A percentile compares a stretch with the other conserved stretches of the same genome.
phyloP scores from a whole-genome alignment of 768 basidiomycete species.

The Serendipita vermifera region DNA sequence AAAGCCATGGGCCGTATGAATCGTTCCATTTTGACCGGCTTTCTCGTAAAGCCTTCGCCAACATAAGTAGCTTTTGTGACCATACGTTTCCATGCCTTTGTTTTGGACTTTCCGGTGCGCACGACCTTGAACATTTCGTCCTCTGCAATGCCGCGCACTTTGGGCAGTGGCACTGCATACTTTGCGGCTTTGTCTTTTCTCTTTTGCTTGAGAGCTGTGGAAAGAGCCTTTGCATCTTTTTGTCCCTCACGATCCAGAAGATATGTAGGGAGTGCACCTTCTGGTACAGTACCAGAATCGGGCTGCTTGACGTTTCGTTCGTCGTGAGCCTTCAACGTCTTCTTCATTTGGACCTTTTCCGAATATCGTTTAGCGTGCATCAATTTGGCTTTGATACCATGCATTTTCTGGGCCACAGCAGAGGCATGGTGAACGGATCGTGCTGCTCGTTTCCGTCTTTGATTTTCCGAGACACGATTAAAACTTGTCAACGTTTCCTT shows the following conservation, averaged over 20 bases:
- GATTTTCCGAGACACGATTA: conserved; percentile 5
- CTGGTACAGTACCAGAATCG: conserved; percentile 67
- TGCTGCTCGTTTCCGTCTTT: conserved; percentile 71
- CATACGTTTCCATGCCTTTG: conserved; percentile 98
- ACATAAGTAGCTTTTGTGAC: conserved; percentile 99
- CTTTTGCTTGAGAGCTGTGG: conserved; percentile 93
- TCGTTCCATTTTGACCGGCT: conserved; percentile 97
- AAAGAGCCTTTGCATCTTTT: conserved; percentile 93
- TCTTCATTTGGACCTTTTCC: conserved; percentile 97
- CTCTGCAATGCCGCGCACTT: conserved; percentile 95
- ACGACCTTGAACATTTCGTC: conserved; percentile 99
- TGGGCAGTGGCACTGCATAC: conserved; percentile 91
- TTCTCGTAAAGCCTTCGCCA: conserved; percentile 93
- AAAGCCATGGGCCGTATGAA: conserved; percentile 97
- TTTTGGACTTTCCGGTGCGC: conserved; percentile 93
- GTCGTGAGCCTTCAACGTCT: conserved; percentile 99
- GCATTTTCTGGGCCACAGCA: conserved; percentile 78
- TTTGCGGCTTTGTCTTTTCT: conserved; percentile 99
- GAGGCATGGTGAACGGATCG: conserved; percentile 67
- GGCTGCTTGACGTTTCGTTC: conserved; percentile 95
- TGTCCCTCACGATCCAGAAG: conserved; percentile 96
- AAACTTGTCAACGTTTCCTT: conserved; percentile 2
- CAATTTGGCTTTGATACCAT: conserved; percentile 96
- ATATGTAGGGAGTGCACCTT: conserved; percentile 89
- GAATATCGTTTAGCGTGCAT: conserved; percentile 92